Percentiles rank a stretch among this genome's conserved stretches.
Evolutionary conservation across 139 green algal species (phyloP).

Genomic region (Chlorella sorokiniana): DNA sequence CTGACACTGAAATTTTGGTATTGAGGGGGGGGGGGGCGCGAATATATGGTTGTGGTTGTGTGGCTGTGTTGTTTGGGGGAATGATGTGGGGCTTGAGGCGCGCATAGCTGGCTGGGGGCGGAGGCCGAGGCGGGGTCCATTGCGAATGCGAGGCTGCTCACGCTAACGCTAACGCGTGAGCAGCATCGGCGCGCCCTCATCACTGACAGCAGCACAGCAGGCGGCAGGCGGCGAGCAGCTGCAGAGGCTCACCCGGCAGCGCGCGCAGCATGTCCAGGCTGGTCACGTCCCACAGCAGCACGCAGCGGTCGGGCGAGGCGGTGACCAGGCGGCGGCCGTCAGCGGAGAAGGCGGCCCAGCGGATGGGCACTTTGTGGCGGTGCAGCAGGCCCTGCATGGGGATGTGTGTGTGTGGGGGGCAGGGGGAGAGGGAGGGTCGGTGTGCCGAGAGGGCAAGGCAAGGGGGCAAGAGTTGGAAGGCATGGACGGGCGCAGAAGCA

Average conservation of each 20-base stretch:
- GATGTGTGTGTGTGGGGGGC: no score
- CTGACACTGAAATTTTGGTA: slow-evolving; percentile 43
- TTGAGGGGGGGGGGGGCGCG: not conserved
- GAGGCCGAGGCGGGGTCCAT: not conserved
- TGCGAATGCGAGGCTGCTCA: no score
- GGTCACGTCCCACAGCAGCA: slow-evolving; percentile 50
- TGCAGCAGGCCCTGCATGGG: slow-evolving; percentile 39
- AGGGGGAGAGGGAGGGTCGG: not conserved
- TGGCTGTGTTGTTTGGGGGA: no score
- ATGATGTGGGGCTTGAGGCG: no score
- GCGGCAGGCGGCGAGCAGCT: no score
- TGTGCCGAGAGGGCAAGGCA: not conserved
- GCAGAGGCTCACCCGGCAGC: slow-evolving; percentile 40
- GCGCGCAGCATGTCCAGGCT: slow-evolving; percentile 42
- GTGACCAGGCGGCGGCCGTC: slow-evolving; percentile 55
- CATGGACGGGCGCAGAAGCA: not conserved
- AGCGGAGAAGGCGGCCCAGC: slow-evolving; percentile 38
- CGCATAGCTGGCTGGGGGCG: not conserved
- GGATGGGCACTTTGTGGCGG: slow-evolving; percentile 40
- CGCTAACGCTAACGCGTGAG: no score
- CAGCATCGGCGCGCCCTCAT: no score
- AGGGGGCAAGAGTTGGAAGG: not conserved
- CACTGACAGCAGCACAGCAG: not conserved
- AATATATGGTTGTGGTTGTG: no score
- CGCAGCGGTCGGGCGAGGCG: slow-evolving; percentile 42